These are phyloP conservation scores for Trichoderma oligosporum DNA, from an alignment of 2,329 filamentous ascomycete species.

Conservation along the genomic window DNA sequence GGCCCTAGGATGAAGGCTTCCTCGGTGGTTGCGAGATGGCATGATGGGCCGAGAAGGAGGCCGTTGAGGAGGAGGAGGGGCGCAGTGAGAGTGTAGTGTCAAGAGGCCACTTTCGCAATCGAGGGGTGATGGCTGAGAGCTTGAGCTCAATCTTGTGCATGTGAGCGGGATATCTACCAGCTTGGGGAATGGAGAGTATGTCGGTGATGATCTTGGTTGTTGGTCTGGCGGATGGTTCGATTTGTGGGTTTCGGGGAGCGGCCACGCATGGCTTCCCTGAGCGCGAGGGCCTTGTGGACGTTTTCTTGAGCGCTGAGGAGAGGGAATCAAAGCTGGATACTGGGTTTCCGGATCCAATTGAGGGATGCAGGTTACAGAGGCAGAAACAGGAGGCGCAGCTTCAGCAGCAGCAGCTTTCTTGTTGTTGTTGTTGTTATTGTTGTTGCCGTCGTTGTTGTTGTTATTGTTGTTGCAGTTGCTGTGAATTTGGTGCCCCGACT, in stretches of 20 bases:
- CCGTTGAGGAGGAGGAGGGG: not conserved
- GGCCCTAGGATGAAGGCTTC: constrained; percentile 3
- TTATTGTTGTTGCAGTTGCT: constrained; percentile 13
- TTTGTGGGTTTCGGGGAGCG: constrained; percentile 1
- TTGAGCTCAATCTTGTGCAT: constrained; percentile 19
- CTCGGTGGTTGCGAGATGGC: not conserved
- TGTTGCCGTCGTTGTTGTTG: too few relatives aligned
- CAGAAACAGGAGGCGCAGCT: not conserved
- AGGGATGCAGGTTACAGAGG: not conserved
- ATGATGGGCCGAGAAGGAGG: not conserved
- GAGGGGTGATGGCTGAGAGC: constrained; percentile 30
- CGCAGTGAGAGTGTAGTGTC: constrained; percentile 23
- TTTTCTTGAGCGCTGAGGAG: constrained; percentile 25
- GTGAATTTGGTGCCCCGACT: not conserved
- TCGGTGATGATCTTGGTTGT: constrained; percentile 28
- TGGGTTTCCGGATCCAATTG: constrained; percentile 28
- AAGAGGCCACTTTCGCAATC: constrained; percentile 29
- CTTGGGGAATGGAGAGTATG: constrained; percentile 44
- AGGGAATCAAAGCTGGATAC: constrained; percentile 32
- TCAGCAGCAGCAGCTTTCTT: too few relatives aligned
- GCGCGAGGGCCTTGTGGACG: constrained; percentile 8
- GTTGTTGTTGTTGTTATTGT: not conserved
- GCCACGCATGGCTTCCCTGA: constrained; percentile 7
- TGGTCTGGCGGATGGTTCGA: not conserved
- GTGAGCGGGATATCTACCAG: constrained; percentile 30